phyloP scores from a whole-genome alignment of 495 filamentous ascomycete species.

The Talaromyces adpressus region DNA sequence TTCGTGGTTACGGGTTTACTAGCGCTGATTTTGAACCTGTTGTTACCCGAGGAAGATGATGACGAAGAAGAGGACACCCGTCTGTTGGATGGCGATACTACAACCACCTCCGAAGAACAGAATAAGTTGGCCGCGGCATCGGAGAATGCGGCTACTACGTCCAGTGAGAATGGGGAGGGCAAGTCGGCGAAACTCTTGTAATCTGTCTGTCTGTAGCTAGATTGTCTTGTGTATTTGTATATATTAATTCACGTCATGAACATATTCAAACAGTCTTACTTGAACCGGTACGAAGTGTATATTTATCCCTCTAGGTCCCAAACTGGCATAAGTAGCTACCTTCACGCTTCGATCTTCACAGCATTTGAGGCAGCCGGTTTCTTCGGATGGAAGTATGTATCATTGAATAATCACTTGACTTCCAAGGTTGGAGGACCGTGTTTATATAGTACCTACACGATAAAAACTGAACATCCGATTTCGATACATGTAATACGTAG shows the following conservation, averaged over 20 bases:
- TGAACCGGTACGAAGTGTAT: not conserved
- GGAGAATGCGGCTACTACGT: not conserved
- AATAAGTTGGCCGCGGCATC: constrained; percentile 10
- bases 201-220: not conserved
- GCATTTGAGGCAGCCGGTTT: not conserved
- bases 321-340: not conserved
- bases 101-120: constrained; percentile 14
- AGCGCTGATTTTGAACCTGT: constrained; percentile 64
- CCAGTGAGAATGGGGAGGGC: not conserved
- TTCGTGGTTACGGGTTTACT: constrained; percentile 62
- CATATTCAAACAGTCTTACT: not conserved
- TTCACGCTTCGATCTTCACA: too few species aligned
- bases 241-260: not conserved
- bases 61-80: constrained; percentile 27
- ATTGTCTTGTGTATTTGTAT: not conserved
- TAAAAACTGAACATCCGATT: too few species aligned
- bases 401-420: too few species aligned
- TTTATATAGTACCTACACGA: too few species aligned
- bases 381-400: too few species aligned
- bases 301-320: not conserved
- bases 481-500: too few species aligned
- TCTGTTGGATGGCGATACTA: constrained; percentile 8
- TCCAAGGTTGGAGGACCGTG: too few species aligned
- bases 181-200: not conserved
- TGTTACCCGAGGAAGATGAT: constrained; percentile 67